These are phyloP conservation scores for Suhomyces vadensis DNA, from an alignment of 805 yeast species.

Conservation along the genomic window DNA sequence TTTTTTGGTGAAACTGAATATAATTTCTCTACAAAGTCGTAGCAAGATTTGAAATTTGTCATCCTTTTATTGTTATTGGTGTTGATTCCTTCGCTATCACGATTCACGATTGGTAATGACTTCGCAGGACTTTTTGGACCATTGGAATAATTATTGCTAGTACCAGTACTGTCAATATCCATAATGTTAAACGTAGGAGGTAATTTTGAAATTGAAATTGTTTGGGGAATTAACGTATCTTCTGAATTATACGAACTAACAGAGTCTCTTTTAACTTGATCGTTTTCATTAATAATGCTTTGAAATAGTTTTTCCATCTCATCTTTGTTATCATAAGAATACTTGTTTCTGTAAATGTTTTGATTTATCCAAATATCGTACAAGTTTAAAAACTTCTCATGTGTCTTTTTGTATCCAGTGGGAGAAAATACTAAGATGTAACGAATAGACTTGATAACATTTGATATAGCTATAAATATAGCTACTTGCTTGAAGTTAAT, in stretches of 20 bases:
- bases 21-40: constrained; percentile 33
- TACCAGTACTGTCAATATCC: not conserved
- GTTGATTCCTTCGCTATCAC: constrained; percentile 1
- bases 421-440: not conserved
- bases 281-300: constrained; percentile 9
- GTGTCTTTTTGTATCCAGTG: constrained; percentile 12
- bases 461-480: constrained; percentile 11
- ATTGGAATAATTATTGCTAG: constrained; percentile 5
- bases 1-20: constrained; percentile 44
- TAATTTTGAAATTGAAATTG: constrained; percentile 12
- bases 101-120: not conserved
- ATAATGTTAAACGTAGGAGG: constrained; percentile 16
- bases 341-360: constrained; percentile 12
- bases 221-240: constrained; percentile 16
- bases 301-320: constrained; percentile 13
- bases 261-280: constrained; percentile 12
- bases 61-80: not conserved
- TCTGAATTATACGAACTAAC: constrained; percentile 17
- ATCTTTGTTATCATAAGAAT: constrained; percentile 8
- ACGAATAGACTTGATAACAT: not conserved
- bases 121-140: constrained; percentile 2
- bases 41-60: constrained; percentile 20
- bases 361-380: constrained; percentile 21
- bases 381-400: constrained; percentile 16
- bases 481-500: constrained; percentile 11